Conservation (phyloP, 805 yeast species). For the Tetrapisispora nanseiensis region DNA sequence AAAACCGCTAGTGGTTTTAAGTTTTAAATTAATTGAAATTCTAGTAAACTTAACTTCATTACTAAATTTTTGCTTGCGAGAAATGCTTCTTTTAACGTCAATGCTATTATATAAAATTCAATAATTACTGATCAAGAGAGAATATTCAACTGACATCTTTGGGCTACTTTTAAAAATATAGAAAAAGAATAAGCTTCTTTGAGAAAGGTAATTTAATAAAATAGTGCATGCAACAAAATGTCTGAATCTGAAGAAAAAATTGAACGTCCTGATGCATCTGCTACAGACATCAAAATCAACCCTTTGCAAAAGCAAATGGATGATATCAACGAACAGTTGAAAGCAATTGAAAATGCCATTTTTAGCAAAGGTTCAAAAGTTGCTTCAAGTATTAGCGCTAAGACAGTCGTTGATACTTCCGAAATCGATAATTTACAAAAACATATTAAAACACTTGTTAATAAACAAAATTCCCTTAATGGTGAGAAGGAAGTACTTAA, state of each 20-base stretch:
- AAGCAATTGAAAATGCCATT: not conserved
- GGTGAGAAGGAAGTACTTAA: conserved; percentile 34
- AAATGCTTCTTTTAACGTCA: no score
- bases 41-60: no score
- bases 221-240: no score
- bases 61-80: no score
- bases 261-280: conserved; percentile 1
- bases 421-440: conserved; percentile 28
- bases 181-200: no score
- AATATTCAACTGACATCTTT: no score
- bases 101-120: no score
- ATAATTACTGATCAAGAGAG: no score
- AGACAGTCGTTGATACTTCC: not conserved
- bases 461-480: conserved; percentile 37
- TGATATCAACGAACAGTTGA: not conserved
- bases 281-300: not conserved
- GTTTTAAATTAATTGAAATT: no score
- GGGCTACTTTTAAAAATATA: no score
- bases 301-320: conserved; percentile 1
- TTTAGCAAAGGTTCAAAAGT: not conserved
- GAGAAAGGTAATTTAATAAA: no score
- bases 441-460: conserved; percentile 35
- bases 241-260: not conserved
- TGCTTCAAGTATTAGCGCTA: not conserved
- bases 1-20: no score